Evolutionary conservation across 129 eudicot species (phyloP).

Genomic region (Tanacetum coccineum): DNA sequence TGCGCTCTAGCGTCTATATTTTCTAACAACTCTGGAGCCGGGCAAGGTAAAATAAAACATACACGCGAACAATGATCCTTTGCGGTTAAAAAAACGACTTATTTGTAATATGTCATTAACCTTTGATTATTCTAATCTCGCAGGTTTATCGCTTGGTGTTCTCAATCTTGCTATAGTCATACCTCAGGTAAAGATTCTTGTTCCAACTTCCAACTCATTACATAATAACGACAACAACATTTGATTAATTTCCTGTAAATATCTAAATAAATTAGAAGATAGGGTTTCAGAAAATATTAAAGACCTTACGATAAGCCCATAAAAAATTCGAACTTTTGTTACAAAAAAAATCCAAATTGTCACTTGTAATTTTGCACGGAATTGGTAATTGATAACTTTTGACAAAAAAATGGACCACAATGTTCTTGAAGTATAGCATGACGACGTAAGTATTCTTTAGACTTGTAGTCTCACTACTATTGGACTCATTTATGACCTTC

Average conservation of each 20-base stretch:
- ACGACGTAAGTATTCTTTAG: constrained; percentile 26
- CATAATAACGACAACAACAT: background rate
- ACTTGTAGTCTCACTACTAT: constrained; percentile 18
- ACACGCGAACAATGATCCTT: no score
- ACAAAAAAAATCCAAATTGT: constrained; percentile 17
- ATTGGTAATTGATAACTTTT: background rate
- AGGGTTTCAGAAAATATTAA: background rate
- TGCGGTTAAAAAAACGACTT: background rate
- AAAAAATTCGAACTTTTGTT: constrained; percentile 1
- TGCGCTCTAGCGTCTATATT: constrained; percentile 70
- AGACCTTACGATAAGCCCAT: no score
- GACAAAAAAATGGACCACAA: constrained; percentile 27
- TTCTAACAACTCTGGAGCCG: constrained; percentile 40
- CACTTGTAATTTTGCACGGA: constrained; percentile 25
- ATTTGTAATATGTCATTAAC: background rate
- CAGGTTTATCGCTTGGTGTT: constrained; percentile 29
- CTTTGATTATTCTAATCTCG: background rate
- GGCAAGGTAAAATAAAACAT: constrained; percentile 44
- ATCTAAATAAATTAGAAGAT: background rate
- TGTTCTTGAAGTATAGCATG: constrained; percentile 23
- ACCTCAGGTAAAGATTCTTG: constrained; percentile 26
- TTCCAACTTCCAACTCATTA: background rate
- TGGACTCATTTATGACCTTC: constrained; percentile 26
- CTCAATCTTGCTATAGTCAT: constrained; percentile 28
- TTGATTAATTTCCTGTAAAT: background rate